A percentile compares a stretch with the other conserved stretches of the same genome.
Evolutionary conservation across 2,329 filamentous ascomycete species (phyloP).

Genomic region (Colletotrichum sp.): DNA sequence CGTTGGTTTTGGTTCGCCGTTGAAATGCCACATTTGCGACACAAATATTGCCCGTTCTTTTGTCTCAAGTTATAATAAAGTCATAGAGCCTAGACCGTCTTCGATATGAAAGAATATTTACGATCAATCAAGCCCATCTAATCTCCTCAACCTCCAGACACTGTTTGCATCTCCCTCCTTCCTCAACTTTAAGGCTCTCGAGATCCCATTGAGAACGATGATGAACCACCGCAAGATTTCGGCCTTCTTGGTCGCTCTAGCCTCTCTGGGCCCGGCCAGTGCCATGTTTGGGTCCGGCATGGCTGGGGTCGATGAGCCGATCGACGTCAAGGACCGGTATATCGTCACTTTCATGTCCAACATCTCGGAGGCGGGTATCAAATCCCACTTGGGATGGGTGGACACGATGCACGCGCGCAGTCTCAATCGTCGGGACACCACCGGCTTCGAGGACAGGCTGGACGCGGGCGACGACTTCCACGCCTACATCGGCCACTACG

Average conservation of each 20-base stretch:
- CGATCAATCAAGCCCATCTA: background rate
- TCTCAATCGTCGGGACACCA: conserved; percentile 36
- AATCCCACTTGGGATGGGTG: conserved; percentile 40
- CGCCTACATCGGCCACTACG: conserved; percentile 49
- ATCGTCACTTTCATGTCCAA: conserved; percentile 20
- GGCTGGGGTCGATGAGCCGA: background rate
- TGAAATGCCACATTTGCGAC: background rate
- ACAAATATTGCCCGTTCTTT: background rate
- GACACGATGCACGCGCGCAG: conserved; percentile 39
- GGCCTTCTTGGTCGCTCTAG: background rate
- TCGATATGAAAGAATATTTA: background rate
- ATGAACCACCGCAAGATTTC: background rate
- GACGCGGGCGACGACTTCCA: conserved; percentile 37
- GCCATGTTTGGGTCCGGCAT: background rate
- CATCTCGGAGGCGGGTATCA: conserved; percentile 31
- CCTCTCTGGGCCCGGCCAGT: background rate
- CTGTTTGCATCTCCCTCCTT: background rate
- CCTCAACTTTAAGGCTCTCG: background rate
- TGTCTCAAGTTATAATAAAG: background rate
- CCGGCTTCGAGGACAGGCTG: conserved; percentile 45
- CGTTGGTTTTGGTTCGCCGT: background rate
- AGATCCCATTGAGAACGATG: background rate
- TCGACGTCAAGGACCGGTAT: background rate
- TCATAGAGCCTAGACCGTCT: rapidly evolving
- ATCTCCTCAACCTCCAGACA: background rate